phyloP scores from a whole-genome alignment of 192 early-diverging fungal genomes.

The Coemansia sp. region DNA sequence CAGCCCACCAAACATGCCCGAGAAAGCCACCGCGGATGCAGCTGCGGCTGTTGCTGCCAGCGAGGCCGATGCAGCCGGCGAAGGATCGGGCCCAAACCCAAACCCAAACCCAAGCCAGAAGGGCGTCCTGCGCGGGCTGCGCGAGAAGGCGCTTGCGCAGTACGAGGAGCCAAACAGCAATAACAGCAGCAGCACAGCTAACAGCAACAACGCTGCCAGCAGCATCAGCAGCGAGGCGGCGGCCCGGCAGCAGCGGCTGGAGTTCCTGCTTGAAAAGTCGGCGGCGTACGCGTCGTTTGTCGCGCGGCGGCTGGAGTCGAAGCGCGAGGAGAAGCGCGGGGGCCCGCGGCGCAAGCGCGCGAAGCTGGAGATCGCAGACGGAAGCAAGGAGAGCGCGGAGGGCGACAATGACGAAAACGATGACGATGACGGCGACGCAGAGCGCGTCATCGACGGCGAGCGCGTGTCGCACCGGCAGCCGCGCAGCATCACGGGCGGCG shows the following conservation, averaged over 20 bases:
- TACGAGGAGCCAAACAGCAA: slow-evolving; percentile 43
- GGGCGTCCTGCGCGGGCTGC: slow-evolving; percentile 31
- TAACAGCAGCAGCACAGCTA: no score
- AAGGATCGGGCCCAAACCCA: neutral
- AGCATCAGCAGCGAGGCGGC: slow-evolving; percentile 50
- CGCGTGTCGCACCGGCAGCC: slow-evolving; percentile 74
- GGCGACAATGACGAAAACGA: neutral
- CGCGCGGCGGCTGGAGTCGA: slow-evolving; percentile 70
- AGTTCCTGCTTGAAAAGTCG: slow-evolving; percentile 81
- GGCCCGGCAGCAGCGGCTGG: slow-evolving; percentile 70
- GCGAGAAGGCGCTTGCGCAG: slow-evolving; percentile 63
- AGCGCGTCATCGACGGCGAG: slow-evolving; percentile 34
- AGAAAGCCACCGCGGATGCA: no score
- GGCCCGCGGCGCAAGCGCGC: slow-evolving; percentile 12
- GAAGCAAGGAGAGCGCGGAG: neutral
- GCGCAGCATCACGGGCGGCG: slow-evolving; percentile 74
- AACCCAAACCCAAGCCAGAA: neutral
- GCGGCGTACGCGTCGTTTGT: slow-evolving; percentile 79
- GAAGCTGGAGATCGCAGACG: slow-evolving; percentile 1
- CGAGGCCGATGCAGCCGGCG: no score
- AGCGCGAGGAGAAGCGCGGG: slow-evolving; percentile 65
- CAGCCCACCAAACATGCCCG: no score
- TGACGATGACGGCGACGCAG: slow-evolving; percentile 8
- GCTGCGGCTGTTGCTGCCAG: no score
- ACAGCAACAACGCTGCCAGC: no score